phyloP scores from a whole-genome alignment of 2,329 filamentous ascomycete genomes.

The Neopestalotiopsis sp. region DNA sequence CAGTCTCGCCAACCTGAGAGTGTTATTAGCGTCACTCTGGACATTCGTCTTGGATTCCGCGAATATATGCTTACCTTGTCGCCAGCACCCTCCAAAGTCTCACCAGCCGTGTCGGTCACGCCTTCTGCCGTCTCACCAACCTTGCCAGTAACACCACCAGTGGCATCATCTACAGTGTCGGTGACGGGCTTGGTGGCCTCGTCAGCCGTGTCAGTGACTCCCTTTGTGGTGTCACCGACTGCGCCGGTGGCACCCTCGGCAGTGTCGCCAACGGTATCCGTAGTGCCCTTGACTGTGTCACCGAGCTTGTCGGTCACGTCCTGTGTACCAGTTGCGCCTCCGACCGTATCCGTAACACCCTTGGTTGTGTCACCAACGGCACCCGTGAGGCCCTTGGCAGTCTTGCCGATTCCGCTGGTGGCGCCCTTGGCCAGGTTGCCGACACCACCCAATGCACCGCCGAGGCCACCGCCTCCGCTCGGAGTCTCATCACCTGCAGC shows the following conservation, averaged over 20 bases:
- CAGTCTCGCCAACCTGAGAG: conserved; percentile 18
- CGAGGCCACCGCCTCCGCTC: conserved; percentile 13
- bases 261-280: conserved; percentile 22
- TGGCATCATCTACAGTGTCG: conserved; percentile 25
- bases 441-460: conserved; percentile 29
- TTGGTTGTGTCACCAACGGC: conserved; percentile 30
- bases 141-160: conserved; percentile 23
- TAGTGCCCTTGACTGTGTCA: conserved; percentile 25
- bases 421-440: conserved; percentile 28
- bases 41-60: conserved; percentile 16
- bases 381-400: conserved; percentile 28
- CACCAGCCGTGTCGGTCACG: conserved; percentile 24
- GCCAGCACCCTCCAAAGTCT: conserved; percentile 28
- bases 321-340: conserved; percentile 29
- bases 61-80: conserved; percentile 23
- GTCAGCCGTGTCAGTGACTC: conserved; percentile 28
- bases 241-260: conserved; percentile 22
- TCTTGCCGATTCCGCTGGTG: conserved; percentile 29
- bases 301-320: conserved; percentile 30
- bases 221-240: conserved; percentile 29
- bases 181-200: conserved; percentile 21
- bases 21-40: no score
- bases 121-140: conserved; percentile 23
- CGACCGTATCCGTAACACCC: conserved; percentile 29
- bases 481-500: conserved; percentile 18